Percentiles rank a stretch among this genome's conserved stretches.
These are phyloP conservation scores for Moesziomyces sp. DNA, from an alignment of 1,284 basidiomycete species.

Conservation along the genomic window DNA sequence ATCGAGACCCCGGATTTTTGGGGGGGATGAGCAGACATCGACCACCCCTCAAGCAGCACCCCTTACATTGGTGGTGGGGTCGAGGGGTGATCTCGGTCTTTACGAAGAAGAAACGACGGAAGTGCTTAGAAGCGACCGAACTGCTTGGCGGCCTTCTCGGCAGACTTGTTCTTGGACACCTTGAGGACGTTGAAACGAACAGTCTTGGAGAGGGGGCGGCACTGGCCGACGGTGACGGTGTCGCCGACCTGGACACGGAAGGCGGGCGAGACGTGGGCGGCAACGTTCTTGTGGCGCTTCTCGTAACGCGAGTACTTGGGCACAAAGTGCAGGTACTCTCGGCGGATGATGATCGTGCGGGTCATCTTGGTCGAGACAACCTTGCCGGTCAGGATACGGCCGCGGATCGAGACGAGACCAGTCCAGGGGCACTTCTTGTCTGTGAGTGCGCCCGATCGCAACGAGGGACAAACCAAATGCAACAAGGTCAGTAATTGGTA, in stretches of 20 bases:
- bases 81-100: neutral
- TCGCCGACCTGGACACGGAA: constrained; percentile 89
- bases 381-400: constrained; percentile 96
- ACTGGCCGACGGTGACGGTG: constrained; percentile 96
- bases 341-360: constrained; percentile 96
- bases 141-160: constrained; percentile 74
- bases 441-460: constrained; percentile 65
- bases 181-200: constrained; percentile 98
- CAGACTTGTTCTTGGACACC: constrained; percentile 73
- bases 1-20: constrained; percentile 24
- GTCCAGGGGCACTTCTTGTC: constrained; percentile 99
- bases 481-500: constrained; percentile 12
- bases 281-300: constrained; percentile 90
- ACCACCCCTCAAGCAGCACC: neutral
- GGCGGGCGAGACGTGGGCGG: constrained; percentile 94
- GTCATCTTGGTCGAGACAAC: constrained; percentile 99
- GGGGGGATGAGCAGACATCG: neutral
- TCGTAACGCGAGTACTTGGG: constrained; percentile 86
- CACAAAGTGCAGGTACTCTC: constrained; percentile 95
- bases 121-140: constrained; percentile 88
- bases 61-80: neutral
- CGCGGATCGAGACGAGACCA: constrained; percentile 83
- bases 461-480: constrained; percentile 1
- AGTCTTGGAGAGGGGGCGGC: constrained; percentile 98
- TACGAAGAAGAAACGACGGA: constrained; percentile 1